These are phyloP conservation scores for Colletotrichum brevisporum DNA, from an alignment of 2,329 filamentous ascomycete genomes.

Conservation along the genomic window DNA sequence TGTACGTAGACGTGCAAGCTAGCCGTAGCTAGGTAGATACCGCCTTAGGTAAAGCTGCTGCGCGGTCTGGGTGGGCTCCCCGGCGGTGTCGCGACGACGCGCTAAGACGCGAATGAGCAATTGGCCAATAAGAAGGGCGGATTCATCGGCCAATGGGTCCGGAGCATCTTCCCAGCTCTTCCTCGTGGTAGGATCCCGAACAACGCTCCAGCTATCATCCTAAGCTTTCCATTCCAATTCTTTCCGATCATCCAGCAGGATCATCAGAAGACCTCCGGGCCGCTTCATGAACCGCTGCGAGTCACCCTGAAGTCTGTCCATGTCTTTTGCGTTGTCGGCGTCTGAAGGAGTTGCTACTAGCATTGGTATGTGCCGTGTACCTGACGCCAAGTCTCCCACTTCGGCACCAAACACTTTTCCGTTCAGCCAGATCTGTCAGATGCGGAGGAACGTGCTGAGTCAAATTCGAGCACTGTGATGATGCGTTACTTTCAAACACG, in stretches of 20 bases:
- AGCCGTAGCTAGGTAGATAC: not conserved
- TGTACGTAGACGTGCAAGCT: conserved; percentile 1
- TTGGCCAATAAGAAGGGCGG: conserved; percentile 33
- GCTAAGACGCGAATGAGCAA: conserved; percentile 22
- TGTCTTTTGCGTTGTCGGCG: conserved; percentile 10
- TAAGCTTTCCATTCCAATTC: not conserved
- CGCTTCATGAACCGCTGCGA: conserved; percentile 17
- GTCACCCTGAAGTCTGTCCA: conserved; percentile 10
- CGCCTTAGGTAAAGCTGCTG: conserved; percentile 25
- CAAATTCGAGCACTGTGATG: conserved; percentile 32
- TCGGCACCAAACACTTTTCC: conserved; percentile 22
- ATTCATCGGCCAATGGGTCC: too few relatives aligned
- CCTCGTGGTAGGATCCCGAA: not conserved
- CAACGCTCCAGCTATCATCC: conserved; percentile 8
- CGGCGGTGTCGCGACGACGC: conserved; percentile 38
- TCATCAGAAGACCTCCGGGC: conserved; percentile 11
- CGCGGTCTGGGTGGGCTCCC: conserved; percentile 12
- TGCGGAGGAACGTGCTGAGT: conserved; percentile 31
- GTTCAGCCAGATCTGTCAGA: conserved; percentile 14
- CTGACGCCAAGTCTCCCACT: conserved; percentile 21
- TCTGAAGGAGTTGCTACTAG: conserved; percentile 2
- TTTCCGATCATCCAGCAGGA: conserved; percentile 18
- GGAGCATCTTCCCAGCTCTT: not conserved
- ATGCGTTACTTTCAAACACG: not conserved
- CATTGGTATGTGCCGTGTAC: too few relatives aligned